A percentile compares a stretch with the other conserved stretches of the same genome.
Conservation (phyloP, 257 asterid genomes). For the Capsicum pubescens region DNA sequence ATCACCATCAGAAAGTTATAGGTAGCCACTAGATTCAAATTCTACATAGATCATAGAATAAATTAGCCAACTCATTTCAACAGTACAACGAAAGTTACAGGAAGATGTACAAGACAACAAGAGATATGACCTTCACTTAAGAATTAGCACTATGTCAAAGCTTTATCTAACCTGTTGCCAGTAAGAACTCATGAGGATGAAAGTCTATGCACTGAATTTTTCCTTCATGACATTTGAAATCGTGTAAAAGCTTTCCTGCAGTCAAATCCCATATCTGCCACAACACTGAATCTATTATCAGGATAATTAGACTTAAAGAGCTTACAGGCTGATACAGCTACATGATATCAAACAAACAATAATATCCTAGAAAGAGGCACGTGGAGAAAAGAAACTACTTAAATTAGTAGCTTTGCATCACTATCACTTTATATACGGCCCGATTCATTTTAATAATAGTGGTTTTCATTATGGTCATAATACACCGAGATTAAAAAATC, state of each 20-base stretch:
- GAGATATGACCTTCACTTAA: slow-evolving; percentile 7
- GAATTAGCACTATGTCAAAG: slow-evolving; percentile 29
- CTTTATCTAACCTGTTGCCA: slow-evolving; percentile 86
- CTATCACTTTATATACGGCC: background rate
- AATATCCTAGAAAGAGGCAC: background rate
- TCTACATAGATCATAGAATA: slow-evolving; percentile 10
- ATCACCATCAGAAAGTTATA: background rate
- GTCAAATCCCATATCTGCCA: slow-evolving; percentile 98
- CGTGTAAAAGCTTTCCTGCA: slow-evolving; percentile 97
- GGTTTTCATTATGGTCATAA: slow-evolving; percentile 14
- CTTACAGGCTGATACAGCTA: background rate
- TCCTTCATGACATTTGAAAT: slow-evolving; percentile 91
- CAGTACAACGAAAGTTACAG: background rate
- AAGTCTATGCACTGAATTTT: slow-evolving; percentile 93
- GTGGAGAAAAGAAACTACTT: background rate
- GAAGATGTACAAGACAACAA: slow-evolving; percentile 19
- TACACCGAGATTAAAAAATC: background rate
- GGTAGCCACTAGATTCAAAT: slow-evolving; percentile 15
- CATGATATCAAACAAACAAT: slow-evolving; percentile 19
- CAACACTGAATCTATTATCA: slow-evolving; percentile 35
- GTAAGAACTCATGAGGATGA: slow-evolving; percentile 93
- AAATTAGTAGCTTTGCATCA: background rate
- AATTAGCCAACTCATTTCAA: background rate
- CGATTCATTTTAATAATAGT: background rate
- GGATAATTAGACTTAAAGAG: slow-evolving; percentile 27